Base-by-base conservation (phyloP, 2,329 filamentous ascomycete genomes). In the Neospermospora avenae region DNA sequence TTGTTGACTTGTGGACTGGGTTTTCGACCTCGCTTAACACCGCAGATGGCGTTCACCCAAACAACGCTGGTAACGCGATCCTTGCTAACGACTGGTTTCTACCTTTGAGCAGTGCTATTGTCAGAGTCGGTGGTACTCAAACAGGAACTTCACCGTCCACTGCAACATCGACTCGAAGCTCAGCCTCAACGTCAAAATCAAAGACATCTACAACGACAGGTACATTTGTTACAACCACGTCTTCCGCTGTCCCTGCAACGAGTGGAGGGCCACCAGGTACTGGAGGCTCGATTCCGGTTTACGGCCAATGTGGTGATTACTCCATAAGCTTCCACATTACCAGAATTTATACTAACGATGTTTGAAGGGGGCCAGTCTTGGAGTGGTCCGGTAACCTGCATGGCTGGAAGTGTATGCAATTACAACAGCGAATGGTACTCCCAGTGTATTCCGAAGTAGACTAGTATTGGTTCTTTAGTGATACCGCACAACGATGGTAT, bases 11-110 rank as follows among this genome's bases (percentile, higher is more conserved):
- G 61, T 74, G 68, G 67, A 72, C 67, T 0, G 72, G 71, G 2
- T 75, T 73, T 56, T 63, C 69, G 45, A 64, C 68, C n/a, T 61
- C 66, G 1, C 66, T 57, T 13, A 67, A 72, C 56, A 71, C 70
- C 4, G 61, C 59, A 7, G 74, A 76, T 61, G 73, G 73, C 13
- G 71, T 75, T 16, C 73, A 75, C 60, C 73, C 72, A 1, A 74
- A 72, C 56, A 63, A 65, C 20, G 58, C 54, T 1, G 73, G 72
- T n/a, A 71, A 72, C 57, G 55, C 66, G 25, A 70, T 69, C 55
- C 59, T 74, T 55, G 70, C 72, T 1, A 61, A 65, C 45, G 65
- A 66, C 31, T 75, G 72, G 72, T 71, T 45, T 35, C 28, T 57
- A 7, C 39, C 59, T 4, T 34, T 61, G 11, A 54, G 55, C 37